Conservation (phyloP, 192 early-diverging fungal genomes). For the Umbelopsis isabellina region DNA sequence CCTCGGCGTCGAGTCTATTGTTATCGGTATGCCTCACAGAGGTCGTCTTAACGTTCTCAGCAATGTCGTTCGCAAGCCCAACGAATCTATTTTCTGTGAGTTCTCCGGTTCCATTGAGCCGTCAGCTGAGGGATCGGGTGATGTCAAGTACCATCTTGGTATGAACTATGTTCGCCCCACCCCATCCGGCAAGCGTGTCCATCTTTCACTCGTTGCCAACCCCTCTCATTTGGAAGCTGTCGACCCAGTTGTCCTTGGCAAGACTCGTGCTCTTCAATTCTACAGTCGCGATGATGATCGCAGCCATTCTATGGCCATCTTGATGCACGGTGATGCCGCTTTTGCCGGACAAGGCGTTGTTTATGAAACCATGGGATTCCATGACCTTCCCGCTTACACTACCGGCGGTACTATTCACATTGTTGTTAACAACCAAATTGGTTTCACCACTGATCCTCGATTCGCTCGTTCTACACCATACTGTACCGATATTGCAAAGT, state of each 20-base stretch:
- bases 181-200: conserved; percentile 95
- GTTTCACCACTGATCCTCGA: conserved; percentile 98
- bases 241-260: conserved; percentile 97
- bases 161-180: conserved; percentile 97
- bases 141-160: conserved; percentile 92
- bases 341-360: conserved; percentile 98
- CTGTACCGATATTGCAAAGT: conserved; percentile 97
- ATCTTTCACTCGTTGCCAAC: conserved; percentile 97
- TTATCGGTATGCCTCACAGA: conserved; percentile 99
- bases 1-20: conserved; percentile 91
- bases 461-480: conserved; percentile 94
- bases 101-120: conserved; percentile 89
- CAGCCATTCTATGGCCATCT: conserved; percentile 86
- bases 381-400: conserved; percentile 92
- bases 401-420: conserved; percentile 98
- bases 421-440: conserved; percentile 99
- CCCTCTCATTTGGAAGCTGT: conserved; percentile 99
- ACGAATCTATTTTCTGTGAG: conserved; percentile 98
- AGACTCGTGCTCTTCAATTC: conserved; percentile 94
- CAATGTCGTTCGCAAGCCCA: conserved; percentile 99
- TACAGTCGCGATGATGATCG: conserved; percentile 88
- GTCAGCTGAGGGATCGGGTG: conserved; percentile 94
- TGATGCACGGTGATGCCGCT: conserved; percentile 97
- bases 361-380: conserved; percentile 96
- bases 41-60: conserved; percentile 97